Base-by-base conservation (phyloP, 2,329 filamentous ascomycete species). In the Elsinoe arachidis region DNA sequence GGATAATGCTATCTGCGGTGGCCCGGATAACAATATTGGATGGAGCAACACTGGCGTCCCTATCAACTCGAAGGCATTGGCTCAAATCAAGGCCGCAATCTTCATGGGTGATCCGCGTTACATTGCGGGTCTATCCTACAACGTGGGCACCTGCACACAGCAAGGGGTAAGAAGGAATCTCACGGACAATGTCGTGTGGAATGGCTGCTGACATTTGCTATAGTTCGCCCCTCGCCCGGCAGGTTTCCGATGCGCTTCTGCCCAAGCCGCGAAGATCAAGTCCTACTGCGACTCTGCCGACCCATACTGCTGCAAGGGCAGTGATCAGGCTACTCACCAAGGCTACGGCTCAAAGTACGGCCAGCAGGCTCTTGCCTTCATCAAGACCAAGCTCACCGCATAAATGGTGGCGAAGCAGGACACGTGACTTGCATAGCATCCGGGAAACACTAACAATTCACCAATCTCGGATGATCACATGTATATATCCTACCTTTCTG, bases 241-340 rank as follows among this genome's bases (percentile, higher is more conserved):
- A 3, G 80, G 81, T 23, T 85, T 82, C 68, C 70, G 69, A 44
- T 86, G 83, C 71, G 19, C 53, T 23, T 75, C 76, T 1, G 77
- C 80, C 4, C 67, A 61, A 9, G 74, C 74, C 35, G 75, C 69
- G 66, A 82, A 80, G 64, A 80, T 86, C 63, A 73, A 84, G 70
- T 82, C 80, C 3, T 86, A 86, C 74, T 86, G 84, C 68, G 83
- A 87, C 63, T 71, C 77, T 3, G 65, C 78, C 2, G 83, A 86
- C 61, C 82, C 82, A 0, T 86, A 83, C 71, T 86, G 84, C 76
- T 86, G 82, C 70, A 83, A 78, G 41, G 84, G 83, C 51, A 83
- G 77, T 63, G 75, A 85, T 59, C 74, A 76, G 23, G 78, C 79
- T 63, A 75, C 78, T 5, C 83, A 86, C 68, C 79, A 84, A 67